Percentiles rank a stretch among this genome's conserved stretches.
Conservation (phyloP, 441 rosid genomes). For the Pelargonium australe region DNA sequence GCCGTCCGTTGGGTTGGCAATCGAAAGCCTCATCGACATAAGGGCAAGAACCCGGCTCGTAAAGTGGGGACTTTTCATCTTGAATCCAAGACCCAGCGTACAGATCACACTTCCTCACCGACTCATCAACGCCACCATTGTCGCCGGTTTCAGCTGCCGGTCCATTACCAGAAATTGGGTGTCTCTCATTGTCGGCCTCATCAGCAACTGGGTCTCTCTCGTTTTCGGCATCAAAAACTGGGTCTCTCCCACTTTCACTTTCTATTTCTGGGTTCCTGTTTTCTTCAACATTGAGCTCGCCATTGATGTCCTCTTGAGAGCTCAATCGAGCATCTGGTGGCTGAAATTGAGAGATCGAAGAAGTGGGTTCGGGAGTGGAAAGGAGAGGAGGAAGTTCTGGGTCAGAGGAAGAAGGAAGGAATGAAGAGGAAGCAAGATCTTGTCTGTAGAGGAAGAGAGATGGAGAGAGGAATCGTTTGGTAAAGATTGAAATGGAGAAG, state of each 20-base stretch:
- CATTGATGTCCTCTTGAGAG: neutral
- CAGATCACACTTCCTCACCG: slow-evolving; percentile 52
- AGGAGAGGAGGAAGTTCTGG: slow-evolving; percentile 12
- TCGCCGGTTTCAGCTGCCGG: too few relatives aligned
- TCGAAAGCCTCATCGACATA: slow-evolving; percentile 80
- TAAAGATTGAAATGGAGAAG: slow-evolving; percentile 43
- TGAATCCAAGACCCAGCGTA: slow-evolving; percentile 68
- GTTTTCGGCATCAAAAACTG: neutral
- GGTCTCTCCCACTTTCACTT: neutral
- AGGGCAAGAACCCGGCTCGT: slow-evolving; percentile 71
- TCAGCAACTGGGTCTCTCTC: slow-evolving; percentile 22
- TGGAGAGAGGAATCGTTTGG: slow-evolving; percentile 46
- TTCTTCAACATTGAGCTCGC: slow-evolving; percentile 15
- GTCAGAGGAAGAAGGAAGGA: slow-evolving; percentile 23
- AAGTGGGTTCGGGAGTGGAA: neutral
- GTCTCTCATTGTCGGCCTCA: neutral
- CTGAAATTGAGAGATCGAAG: slow-evolving; percentile 15
- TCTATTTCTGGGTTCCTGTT: neutral
- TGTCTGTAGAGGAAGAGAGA: slow-evolving; percentile 36
- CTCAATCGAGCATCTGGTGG: neutral
- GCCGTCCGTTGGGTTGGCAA: slow-evolving; percentile 74
- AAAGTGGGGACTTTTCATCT: slow-evolving; percentile 57
- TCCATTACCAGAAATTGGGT: neutral
- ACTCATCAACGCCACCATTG: slow-evolving; percentile 16
- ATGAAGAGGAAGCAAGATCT: too few relatives aligned